Evolutionary conservation across 2,329 filamentous ascomycete species (phyloP), one percentile per base, ranked within the genome.

Genomic region (Hirsutella rhossiliensis): DNA sequence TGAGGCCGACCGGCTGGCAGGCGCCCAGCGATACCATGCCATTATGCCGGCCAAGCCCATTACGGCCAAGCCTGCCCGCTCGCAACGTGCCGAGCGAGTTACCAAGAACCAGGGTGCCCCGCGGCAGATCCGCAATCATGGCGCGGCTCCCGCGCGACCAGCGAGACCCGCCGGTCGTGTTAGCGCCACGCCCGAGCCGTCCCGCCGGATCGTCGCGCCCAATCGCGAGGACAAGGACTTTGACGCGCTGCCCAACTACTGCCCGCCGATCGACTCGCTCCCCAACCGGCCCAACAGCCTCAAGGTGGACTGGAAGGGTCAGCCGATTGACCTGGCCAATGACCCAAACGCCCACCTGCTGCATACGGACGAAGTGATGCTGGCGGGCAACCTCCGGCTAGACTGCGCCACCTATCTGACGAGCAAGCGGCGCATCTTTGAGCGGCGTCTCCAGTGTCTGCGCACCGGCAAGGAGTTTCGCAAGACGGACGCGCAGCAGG

Each of bases 401-500:
- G 85, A 86, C 51, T 90, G 85, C 61, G 85, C 86, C 17, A 90
- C 84, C 12, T 97, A 96, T 58, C 73, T 97, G 20, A 89, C 85
- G 47, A 92, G 85, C 70, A 97, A 96, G 73, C 82, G 90, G 46
- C 82, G 88, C 47, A 90, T 97, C 57, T 97, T 97, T 61, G 71
- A 82, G 44, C 79, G 80, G 41, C 79, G 86, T 36, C 75, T 90
- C 30, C 76, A 83, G 42, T 77, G 75, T 47, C 76, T 80, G 2
- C 66, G 69, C 45, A 79, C 78, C 31, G 75, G 76, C 58, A 92
- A 94, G 63, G 84, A 89, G 56, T 96, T 95, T 62, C 82, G 87
- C 61, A 95, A 95, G 75, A 97, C 90, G 1, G 87, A 95, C 59
- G 87, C 88, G 5, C 90, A 97, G 62, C 86, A 94, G 61, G 87